Conservation (phyloP, 2,329 filamentous ascomycete genomes). For the Apiospora kogelbergensis region DNA sequence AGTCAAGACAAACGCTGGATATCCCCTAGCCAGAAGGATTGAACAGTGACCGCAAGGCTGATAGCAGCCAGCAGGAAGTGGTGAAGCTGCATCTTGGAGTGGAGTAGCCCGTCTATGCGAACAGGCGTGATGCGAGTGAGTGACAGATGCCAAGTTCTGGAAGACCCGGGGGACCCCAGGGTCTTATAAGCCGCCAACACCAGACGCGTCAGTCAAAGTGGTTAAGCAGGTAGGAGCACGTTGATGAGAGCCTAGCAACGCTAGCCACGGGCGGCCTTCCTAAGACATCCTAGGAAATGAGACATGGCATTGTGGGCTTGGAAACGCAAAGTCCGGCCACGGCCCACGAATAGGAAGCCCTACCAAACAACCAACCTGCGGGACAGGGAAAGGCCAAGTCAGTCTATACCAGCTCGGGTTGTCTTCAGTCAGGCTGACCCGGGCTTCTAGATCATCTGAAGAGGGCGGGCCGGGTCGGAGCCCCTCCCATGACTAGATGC, state of each 20-base stretch:
- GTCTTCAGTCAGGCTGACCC: constrained; percentile 2
- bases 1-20: constrained; percentile 23
- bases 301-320: not conserved
- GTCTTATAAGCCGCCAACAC: not conserved
- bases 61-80: constrained; percentile 28
- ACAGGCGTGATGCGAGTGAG: not conserved
- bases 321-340: not conserved
- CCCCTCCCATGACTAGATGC: not conserved
- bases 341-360: not conserved
- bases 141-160: not conserved
- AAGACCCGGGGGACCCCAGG: not conserved
- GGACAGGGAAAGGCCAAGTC: not conserved
- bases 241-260: not conserved
- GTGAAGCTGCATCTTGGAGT: constrained; percentile 29
- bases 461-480: not conserved
- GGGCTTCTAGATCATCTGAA: constrained; percentile 1
- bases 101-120: not conserved
- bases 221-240: not conserved
- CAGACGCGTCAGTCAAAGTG: not conserved
- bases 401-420: not conserved
- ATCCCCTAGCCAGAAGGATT: constrained; percentile 33
- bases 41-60: constrained; percentile 28
- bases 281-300: not conserved
- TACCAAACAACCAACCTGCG: not conserved
- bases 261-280: not conserved